Evolutionary conservation across 352 stramenopile species (phyloP).

Genomic region (Thalassiosira hispida): DNA sequence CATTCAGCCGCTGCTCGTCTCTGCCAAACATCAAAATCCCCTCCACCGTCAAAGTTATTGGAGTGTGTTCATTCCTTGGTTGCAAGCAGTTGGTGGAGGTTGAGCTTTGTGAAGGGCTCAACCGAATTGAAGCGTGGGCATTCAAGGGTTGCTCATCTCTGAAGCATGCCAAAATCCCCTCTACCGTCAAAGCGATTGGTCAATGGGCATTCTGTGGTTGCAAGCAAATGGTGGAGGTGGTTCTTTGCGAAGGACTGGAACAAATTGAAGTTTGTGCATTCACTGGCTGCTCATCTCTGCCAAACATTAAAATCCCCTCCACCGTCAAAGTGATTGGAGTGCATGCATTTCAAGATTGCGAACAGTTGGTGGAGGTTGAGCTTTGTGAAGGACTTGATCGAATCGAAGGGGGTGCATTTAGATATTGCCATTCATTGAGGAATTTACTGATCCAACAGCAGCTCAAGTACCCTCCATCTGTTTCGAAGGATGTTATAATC

Average conservation of each 20-base stretch:
- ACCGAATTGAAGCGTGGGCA: too few species aligned
- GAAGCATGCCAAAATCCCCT: not conserved
- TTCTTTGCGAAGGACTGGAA: constrained; percentile 3
- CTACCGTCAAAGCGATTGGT: not conserved
- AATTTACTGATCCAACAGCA: not conserved
- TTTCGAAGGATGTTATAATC: not conserved
- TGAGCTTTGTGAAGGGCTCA: too few species aligned
- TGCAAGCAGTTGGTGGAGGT: not conserved
- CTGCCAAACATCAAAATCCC: constrained; percentile 1
- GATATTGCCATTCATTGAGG: not conserved
- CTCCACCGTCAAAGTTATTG: not conserved
- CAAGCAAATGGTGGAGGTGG: not conserved
- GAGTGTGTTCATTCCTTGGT: not conserved
- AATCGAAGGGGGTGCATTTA: not conserved
- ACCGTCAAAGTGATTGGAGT: constrained; percentile 6
- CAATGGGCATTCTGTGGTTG: constrained; percentile 5
- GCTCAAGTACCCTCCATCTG: not conserved
- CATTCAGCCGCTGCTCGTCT: not conserved
- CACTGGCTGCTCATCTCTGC: not conserved
- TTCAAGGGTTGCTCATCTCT: not conserved
- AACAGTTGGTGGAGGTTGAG: not conserved
- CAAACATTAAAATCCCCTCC: not conserved
- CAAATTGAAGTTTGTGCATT: not conserved
- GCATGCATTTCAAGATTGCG: not conserved
- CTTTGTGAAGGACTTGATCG: constrained; percentile 3